phyloP scores from a whole-genome alignment of 2,329 filamentous ascomycete species.

The Nothopassalora personata region DNA sequence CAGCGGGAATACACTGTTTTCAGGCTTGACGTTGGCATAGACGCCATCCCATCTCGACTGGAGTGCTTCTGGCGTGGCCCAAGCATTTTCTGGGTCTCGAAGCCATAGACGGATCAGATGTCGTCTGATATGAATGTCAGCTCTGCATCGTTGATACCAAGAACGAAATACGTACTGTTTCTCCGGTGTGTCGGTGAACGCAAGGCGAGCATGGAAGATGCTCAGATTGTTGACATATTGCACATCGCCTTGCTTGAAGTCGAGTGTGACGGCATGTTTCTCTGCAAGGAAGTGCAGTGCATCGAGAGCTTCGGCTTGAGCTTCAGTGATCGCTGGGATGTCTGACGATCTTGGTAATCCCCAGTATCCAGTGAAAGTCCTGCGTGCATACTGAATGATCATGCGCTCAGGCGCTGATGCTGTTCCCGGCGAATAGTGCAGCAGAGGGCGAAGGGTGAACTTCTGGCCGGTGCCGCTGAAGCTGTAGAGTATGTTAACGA shows the following conservation, averaged over 20 bases:
- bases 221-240: constrained; percentile 50
- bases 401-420: constrained; percentile 43
- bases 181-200: constrained; percentile 38
- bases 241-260: constrained; percentile 41
- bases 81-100: constrained; percentile 43
- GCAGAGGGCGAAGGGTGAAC: constrained; percentile 45
- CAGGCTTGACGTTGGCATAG: constrained; percentile 49
- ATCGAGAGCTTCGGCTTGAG: constrained; percentile 43
- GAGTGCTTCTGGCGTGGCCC: constrained; percentile 39
- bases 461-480: constrained; percentile 16
- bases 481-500: constrained; percentile 4
- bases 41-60: constrained; percentile 48
- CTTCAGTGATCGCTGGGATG: constrained; percentile 51
- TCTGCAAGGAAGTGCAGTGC: constrained; percentile 42
- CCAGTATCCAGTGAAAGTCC: constrained; percentile 47
- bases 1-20: constrained; percentile 52
- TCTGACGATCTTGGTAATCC: constrained; percentile 48
- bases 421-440: constrained; percentile 52
- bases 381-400: constrained; percentile 36
- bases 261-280: constrained; percentile 34
- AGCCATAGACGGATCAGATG: constrained; percentile 47
- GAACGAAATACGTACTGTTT: constrained; percentile 33
- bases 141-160: background rate
- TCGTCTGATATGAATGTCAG: constrained; percentile 21
- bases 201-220: constrained; percentile 49